Base-by-base conservation (phyloP, 2,329 filamentous ascomycete species). In the Neonectria magnoliae region DNA sequence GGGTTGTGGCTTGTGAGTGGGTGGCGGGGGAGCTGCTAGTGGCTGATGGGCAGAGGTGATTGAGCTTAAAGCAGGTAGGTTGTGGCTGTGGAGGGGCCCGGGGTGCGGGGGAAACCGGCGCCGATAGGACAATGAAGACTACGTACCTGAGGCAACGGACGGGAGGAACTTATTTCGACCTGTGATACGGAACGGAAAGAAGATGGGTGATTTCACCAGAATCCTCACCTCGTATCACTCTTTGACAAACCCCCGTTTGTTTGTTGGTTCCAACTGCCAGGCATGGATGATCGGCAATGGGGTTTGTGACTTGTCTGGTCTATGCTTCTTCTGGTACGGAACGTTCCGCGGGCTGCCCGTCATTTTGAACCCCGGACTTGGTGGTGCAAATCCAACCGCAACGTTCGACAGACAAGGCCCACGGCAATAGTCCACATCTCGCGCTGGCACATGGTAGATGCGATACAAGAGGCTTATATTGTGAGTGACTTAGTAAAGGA, bases 1-100 rank as follows among this genome's bases (percentile, higher is more conserved):
- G 58, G 57, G 53, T 56, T n/a, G 59, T 50, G 59, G 59, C 29
- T 47, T 13, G 18, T 36, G 27, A 22, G 16, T 57, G 57, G 60
- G 33, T 36, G 33, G 33, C 33, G 33, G 33, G 33, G 33, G 62
- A 60, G 47, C 38, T 25, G 52, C 41, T 25, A 48, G 57, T 65
- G 62, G 62, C 57, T 47, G 36, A 27, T 47, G 33, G 33, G 6
- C 5, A 25, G 25, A 25, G 5, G 52, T n/a, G n/a, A 20, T 38
- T 42, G 18, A 42, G 38, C 2, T 42, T 42, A 42, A 18, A 11
- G 16, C 38, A n/a, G n/a, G 38, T 20, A n/a, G n/a, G 38, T 20
- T 20, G 38, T 42, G 38, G 11, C 48, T 33, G 38, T 42, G 38
- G 38, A 42, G 38, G n/a, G 16, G 11, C 22, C 48, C 27, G 29